Conservation (phyloP, 176 grass and related monocot species). For the Rhipidocladum racemiflorum region DNA sequence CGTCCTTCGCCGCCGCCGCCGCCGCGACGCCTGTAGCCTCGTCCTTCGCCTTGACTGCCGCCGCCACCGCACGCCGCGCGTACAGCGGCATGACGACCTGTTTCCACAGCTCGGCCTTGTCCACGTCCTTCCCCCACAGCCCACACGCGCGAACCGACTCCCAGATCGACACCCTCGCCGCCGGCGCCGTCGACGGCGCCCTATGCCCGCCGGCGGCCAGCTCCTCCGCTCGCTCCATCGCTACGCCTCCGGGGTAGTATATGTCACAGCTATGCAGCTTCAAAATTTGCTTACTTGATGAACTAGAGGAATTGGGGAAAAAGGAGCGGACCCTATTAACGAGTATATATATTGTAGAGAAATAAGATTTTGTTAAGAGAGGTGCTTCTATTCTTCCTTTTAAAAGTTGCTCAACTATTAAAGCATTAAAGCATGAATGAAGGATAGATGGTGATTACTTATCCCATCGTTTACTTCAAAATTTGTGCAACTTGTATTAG, state of each 20-base stretch:
- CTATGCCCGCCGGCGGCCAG: not conserved
- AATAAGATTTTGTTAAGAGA: no score
- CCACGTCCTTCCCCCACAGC: constrained; percentile 60
- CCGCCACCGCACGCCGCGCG: constrained; percentile 54
- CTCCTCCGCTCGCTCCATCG: constrained; percentile 51
- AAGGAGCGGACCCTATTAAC: not conserved
- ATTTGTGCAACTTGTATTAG: no score
- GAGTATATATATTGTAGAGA: not conserved
- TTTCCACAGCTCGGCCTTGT: constrained; percentile 69
- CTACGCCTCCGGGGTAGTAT: not conserved
- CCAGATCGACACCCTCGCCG: constrained; percentile 80
- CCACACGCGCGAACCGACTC: constrained; percentile 77
- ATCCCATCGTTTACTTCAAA: no score
- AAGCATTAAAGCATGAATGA: no score
- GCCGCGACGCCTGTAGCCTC: constrained; percentile 35
- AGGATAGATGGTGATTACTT: no score
- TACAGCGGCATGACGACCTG: constrained; percentile 75
- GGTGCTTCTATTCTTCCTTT: no score
- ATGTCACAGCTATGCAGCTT: constrained; percentile 23
- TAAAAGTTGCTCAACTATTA: no score
- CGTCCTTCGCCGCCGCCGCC: not conserved
- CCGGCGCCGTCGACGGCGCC: constrained; percentile 24
- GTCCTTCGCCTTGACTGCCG: constrained; percentile 48
- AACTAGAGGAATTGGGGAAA: constrained; percentile 10
- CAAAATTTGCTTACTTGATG: not conserved